Evolutionary conservation across 129 eudicot species (phyloP), one percentile per base, ranked within the genome.

Genomic region (Tagetes erecta): DNA sequence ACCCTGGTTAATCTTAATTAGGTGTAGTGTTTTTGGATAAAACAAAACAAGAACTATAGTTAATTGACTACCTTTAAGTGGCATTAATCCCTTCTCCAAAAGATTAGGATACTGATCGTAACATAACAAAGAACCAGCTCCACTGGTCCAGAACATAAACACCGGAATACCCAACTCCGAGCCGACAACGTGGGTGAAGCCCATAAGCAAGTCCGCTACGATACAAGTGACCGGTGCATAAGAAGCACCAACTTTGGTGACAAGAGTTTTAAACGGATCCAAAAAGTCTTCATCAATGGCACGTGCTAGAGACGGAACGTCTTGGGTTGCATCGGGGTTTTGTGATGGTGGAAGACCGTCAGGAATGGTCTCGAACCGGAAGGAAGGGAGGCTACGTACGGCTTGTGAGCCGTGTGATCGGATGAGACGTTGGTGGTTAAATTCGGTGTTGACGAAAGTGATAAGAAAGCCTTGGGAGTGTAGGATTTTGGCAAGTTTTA

Each of bases 301-400:
- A 6, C 45, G 66, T 4, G 42, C 47, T 4, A 75, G 40, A 33
- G 66, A 38, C 6, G 20, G 6, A 4, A 68, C 14, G 8, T 80
- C 84, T 51, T 80, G 84, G 3, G 84, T 80, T 4, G 72, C 70
- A 53, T 68, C 58, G 11, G 11, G 42, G 42, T 68, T 68, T 44
- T 68, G 46, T 13, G 74, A 6, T 7, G 74, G 74, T n/a, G 74
- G 74, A 35, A 70, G 74, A 3, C 74, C 74, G 33, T 70, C 74
- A 3, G 74, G 74, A 14, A 81, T 81, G 64, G 84, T 69, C 6
- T 68, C 84, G 52, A 74, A 81, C 9, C 77, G 55, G 47, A 81
- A 81, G 6, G 60, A 51, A 38, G 80, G 76, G 27, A 20, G 27
- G 27, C 27, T 20, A 20, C 27, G 27, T 20, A 20, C 27, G 27